phyloP scores from a whole-genome alignment of 2,329 filamentous ascomycete species.

The Calonectria multiphialidica region DNA sequence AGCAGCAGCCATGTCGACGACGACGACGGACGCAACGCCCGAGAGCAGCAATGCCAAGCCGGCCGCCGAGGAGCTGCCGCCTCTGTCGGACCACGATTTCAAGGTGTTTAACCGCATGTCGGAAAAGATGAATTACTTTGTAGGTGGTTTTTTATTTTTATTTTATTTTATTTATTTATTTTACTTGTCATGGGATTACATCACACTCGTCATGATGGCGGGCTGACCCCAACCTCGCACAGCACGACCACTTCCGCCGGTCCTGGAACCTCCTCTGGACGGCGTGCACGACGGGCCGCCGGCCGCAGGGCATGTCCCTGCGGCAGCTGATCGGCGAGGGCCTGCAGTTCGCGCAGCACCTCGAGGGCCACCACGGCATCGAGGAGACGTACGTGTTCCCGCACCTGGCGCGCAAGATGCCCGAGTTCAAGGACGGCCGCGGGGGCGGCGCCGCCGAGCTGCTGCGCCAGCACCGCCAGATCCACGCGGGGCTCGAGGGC shows the following conservation, averaged over 20 bases:
- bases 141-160: conserved; percentile 50
- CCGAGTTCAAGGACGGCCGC: conserved; percentile 71
- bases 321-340: conserved; percentile 76
- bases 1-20: conserved; percentile 31
- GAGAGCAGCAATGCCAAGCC: conserved; percentile 16
- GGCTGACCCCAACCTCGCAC: conserved; percentile 46
- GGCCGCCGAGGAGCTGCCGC: conserved; percentile 59
- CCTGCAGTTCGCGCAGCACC: conserved; percentile 76
- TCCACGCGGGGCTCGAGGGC: conserved; percentile 80
- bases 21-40: conserved; percentile 7
- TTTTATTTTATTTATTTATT: not conserved
- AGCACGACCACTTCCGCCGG: conserved; percentile 83
- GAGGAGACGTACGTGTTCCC: conserved; percentile 89
- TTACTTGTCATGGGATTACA: not conserved
- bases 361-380: conserved; percentile 84
- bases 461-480: conserved; percentile 80
- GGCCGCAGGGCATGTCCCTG: conserved; percentile 74
- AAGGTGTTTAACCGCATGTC: conserved; percentile 78
- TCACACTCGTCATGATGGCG: not conserved
- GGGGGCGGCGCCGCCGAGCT: conserved; percentile 62
- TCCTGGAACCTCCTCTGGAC: conserved; percentile 79
- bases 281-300: conserved; percentile 70
- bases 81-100: conserved; percentile 76
- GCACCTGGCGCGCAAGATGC: conserved; percentile 80
- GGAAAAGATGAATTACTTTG: conserved; percentile 80